Evolutionary conservation across 1,284 basidiomycete species (phyloP).

Genomic region (Apiotrichum gamsii): DNA sequence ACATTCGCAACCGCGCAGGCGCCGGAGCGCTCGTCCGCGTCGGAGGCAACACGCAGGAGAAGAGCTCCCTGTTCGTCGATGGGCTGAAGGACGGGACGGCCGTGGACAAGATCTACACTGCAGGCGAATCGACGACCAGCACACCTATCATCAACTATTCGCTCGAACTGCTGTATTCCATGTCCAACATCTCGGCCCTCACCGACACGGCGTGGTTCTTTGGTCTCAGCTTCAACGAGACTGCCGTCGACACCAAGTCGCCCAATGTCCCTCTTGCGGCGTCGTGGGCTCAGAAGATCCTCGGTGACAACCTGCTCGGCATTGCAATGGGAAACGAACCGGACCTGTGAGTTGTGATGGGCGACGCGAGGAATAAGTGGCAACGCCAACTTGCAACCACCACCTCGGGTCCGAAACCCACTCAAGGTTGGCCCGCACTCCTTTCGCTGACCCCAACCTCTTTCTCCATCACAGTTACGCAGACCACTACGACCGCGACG

Average conservation of each 20-base stretch:
- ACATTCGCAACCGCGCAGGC: conserved; percentile 54
- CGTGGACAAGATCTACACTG: conserved; percentile 42
- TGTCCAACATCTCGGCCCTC: conserved; percentile 55
- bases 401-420: too few relatives aligned
- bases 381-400: too few relatives aligned
- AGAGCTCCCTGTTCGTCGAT: conserved; percentile 51
- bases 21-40: conserved; percentile 61
- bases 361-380: too few relatives aligned
- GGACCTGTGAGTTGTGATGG: conserved; percentile 52
- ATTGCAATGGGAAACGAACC: conserved; percentile 62
- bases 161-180: conserved; percentile 55
- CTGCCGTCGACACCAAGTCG: conserved; percentile 35
- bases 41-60: conserved; percentile 71
- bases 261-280: conserved; percentile 56
- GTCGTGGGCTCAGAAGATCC: conserved; percentile 51
- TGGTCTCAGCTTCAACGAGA: conserved; percentile 53
- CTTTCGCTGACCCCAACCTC: too few relatives aligned
- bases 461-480: conserved; percentile 21
- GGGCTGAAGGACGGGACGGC: conserved; percentile 47
- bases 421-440: too few relatives aligned
- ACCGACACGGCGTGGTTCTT: conserved; percentile 59
- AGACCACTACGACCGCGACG: conserved; percentile 33
- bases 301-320: conserved; percentile 58
- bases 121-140: conserved; percentile 26
- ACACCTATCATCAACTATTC: conserved; percentile 59